Conservation (phyloP, 2,329 filamentous ascomycete genomes). For the Fusarium sp. region DNA sequence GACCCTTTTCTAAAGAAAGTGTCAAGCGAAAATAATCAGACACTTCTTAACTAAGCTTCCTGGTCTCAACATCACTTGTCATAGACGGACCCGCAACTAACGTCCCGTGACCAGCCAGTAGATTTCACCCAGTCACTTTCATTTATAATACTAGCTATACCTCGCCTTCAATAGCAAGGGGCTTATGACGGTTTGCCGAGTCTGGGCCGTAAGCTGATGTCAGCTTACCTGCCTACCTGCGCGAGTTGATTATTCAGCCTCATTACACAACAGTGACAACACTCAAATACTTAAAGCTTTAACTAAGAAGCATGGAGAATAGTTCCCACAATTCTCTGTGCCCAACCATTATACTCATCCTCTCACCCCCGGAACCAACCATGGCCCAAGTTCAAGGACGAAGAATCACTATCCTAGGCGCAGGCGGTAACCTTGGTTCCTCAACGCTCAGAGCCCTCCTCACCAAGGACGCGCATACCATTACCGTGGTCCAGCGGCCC, state of each 20-base stretch:
- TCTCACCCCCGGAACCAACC: neutral
- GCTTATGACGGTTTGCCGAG: neutral
- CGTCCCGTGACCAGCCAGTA: neutral
- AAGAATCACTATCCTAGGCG: conserved; percentile 12
- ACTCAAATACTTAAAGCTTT: neutral
- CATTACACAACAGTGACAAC: neutral
- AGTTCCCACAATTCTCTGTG: too few relatives aligned
- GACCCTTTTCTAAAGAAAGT: neutral
- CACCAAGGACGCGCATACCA: neutral
- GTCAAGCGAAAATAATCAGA: neutral
- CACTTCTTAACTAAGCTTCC: neutral
- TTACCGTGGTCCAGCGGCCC: conserved; percentile 16
- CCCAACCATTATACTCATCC: neutral
- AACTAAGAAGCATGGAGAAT: neutral
- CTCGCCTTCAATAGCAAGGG: neutral
- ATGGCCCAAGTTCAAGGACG: conserved; percentile 16
- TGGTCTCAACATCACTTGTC: neutral
- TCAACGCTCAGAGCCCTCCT: conserved; percentile 7
- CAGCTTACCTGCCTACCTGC: neutral
- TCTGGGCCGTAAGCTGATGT: neutral
- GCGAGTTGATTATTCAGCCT: neutral
- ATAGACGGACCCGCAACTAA: neutral
- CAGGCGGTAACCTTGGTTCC: conserved; percentile 9
- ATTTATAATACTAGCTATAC: neutral
- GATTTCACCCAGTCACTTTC: neutral